Evolutionary conservation across 768 basidiomycete genomes (phyloP).

Genomic region (Strobilomyces echinocephalus): DNA sequence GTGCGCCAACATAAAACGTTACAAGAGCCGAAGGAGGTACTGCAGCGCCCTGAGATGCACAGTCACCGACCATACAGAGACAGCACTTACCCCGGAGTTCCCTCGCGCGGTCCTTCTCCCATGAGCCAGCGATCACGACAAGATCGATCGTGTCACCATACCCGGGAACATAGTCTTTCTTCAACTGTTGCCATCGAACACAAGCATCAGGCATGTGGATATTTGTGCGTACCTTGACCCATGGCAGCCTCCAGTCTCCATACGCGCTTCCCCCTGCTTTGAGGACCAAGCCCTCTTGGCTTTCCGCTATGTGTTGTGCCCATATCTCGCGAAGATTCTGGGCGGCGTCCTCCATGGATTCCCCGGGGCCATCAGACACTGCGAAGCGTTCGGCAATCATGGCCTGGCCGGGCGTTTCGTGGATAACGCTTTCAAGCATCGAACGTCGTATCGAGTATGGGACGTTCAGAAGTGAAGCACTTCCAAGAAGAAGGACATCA

Average conservation of each 20-base stretch:
- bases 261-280: slow-evolving; percentile 71
- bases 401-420: slow-evolving; percentile 51
- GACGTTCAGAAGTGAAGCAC: slow-evolving; percentile 46
- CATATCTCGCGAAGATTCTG: slow-evolving; percentile 43
- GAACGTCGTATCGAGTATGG: slow-evolving; percentile 59
- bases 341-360: slow-evolving; percentile 8
- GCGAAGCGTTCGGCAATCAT: slow-evolving; percentile 55
- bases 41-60: slow-evolving; percentile 22
- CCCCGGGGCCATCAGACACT: slow-evolving; percentile 31
- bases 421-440: slow-evolving; percentile 56
- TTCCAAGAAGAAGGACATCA: slow-evolving; percentile 72
- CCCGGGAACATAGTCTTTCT: slow-evolving; percentile 84
- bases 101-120: slow-evolving; percentile 75
- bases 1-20: slow-evolving; percentile 73
- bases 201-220: slow-evolving; percentile 1
- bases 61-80: not conserved
- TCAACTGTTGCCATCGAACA: slow-evolving; percentile 39
- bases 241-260: slow-evolving; percentile 58
- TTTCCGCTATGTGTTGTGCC: slow-evolving; percentile 44
- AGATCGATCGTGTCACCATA: slow-evolving; percentile 80
- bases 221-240: slow-evolving; percentile 62
- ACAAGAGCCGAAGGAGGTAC: slow-evolving; percentile 70
- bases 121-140: slow-evolving; percentile 68
- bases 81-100: slow-evolving; percentile 60
- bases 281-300: slow-evolving; percentile 70